Conservation (phyloP, 495 filamentous ascomycete genomes). For the Xylaria cubensis region DNA sequence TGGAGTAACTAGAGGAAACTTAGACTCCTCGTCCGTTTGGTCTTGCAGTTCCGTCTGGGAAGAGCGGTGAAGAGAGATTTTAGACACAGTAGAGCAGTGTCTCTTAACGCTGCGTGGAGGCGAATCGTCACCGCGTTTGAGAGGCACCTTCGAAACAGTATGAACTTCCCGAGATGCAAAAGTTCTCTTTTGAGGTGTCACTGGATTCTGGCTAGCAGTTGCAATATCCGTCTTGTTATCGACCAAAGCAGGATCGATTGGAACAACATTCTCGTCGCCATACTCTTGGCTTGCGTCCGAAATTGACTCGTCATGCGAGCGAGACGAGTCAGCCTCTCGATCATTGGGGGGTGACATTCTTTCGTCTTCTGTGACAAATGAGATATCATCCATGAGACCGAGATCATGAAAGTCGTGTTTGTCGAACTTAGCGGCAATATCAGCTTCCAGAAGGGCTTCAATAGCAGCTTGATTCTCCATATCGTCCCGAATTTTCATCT, state of each 20-base stretch:
- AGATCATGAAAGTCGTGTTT: slow-evolving; percentile 47
- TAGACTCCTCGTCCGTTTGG: slow-evolving; percentile 26
- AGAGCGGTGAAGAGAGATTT: slow-evolving; percentile 42
- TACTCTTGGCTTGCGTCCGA: slow-evolving; percentile 69
- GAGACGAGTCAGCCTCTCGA: slow-evolving; percentile 34
- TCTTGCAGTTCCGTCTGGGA: slow-evolving; percentile 32
- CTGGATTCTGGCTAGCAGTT: slow-evolving; percentile 31
- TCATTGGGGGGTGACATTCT: slow-evolving; percentile 54
- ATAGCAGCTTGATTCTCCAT: slow-evolving; percentile 43
- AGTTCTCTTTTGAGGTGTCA: slow-evolving; percentile 44
- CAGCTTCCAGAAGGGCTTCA: slow-evolving; percentile 44
- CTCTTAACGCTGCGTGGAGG: slow-evolving; percentile 59
- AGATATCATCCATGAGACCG: slow-evolving; percentile 49
- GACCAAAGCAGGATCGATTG: slow-evolving; percentile 57
- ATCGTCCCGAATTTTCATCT: slow-evolving; percentile 54
- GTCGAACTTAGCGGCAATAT: slow-evolving; percentile 40
- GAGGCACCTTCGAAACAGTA: slow-evolving; percentile 72
- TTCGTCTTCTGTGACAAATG: slow-evolving; percentile 56
- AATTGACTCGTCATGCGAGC: slow-evolving; percentile 46
- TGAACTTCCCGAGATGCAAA: slow-evolving; percentile 54
- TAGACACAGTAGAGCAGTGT: slow-evolving; percentile 63
- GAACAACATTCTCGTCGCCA: slow-evolving; percentile 66
- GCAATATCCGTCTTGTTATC: slow-evolving; percentile 23
- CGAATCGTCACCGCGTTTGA: slow-evolving; percentile 70
- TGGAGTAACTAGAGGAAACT: slow-evolving; percentile 41